These are phyloP conservation scores for Hirsutella minnesotensis DNA, from an alignment of 2,329 filamentous ascomycete genomes.

Conservation along the genomic window DNA sequence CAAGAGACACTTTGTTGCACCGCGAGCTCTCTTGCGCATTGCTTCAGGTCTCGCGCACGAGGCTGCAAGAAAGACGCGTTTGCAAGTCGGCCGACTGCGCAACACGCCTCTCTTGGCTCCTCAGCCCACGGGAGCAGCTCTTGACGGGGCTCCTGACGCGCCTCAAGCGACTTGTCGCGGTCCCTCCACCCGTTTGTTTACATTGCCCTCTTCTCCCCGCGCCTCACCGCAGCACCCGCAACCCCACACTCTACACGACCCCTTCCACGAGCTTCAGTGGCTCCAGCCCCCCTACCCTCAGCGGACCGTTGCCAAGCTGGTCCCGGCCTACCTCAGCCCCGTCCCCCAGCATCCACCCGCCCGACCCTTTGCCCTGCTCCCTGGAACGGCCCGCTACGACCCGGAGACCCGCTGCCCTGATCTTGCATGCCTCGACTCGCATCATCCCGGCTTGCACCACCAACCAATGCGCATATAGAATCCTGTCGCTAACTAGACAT, in stretches of 20 bases:
- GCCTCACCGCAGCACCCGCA: conserved; percentile 3
- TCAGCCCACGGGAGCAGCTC: no score
- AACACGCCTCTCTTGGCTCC: neutral
- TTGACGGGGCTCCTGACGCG: neutral
- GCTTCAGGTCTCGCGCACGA: no score
- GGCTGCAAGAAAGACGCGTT: no score
- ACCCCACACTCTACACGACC: neutral
- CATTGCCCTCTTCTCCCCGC: conserved; percentile 9
- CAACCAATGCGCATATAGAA: no score
- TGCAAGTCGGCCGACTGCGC: neutral
- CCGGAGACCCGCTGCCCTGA: neutral
- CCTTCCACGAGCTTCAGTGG: neutral
- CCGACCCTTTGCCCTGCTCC: neutral
- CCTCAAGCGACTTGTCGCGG: no score
- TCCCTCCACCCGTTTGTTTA: conserved; percentile 9
- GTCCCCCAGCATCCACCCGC: neutral
- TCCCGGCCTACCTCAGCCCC: no score
- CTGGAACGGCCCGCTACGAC: neutral
- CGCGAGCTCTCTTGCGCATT: no score
- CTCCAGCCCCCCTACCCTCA: neutral
- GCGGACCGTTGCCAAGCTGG: no score
- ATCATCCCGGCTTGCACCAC: no score
- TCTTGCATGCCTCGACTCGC: no score
- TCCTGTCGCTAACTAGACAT: no score
- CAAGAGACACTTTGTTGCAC: no score